Percentiles rank a stretch among this genome's conserved stretches.
Conservation (phyloP, 2,329 filamentous ascomycete genomes). For the Trichoderma sp. region DNA sequence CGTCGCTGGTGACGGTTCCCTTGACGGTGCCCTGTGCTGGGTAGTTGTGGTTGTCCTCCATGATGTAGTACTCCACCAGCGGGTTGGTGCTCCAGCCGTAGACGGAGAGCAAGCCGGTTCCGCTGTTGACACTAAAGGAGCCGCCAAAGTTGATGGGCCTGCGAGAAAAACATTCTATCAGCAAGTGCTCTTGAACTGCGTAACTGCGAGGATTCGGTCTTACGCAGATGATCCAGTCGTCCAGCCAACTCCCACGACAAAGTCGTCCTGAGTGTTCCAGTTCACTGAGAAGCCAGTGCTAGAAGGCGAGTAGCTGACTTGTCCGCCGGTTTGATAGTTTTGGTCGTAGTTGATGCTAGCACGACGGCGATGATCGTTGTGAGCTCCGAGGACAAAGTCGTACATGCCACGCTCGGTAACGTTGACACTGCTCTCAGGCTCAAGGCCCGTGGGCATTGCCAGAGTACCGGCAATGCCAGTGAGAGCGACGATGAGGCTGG, state of each 20-base stretch:
- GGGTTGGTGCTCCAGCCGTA: slow-evolving; percentile 46
- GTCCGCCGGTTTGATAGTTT: slow-evolving; percentile 31
- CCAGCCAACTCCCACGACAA: slow-evolving; percentile 32
- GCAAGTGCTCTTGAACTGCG: background rate
- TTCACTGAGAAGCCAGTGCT: slow-evolving; percentile 28
- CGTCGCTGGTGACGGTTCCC: slow-evolving; percentile 44
- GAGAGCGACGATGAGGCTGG: background rate
- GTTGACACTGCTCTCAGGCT: slow-evolving; percentile 4
- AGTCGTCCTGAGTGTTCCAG: slow-evolving; percentile 30
- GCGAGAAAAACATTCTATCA: background rate
- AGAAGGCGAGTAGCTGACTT: slow-evolving; percentile 29
- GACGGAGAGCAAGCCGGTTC: slow-evolving; percentile 43
- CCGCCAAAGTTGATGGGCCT: slow-evolving; percentile 21
- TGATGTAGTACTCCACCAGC: slow-evolving; percentile 45
- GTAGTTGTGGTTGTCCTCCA: slow-evolving; percentile 45
- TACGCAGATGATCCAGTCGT: slow-evolving; percentile 22
- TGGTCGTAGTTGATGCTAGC: slow-evolving; percentile 31
- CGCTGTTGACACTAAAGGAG: slow-evolving; percentile 31
- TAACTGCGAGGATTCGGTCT: background rate
- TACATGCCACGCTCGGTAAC: slow-evolving; percentile 17
- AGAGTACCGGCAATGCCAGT: slow-evolving; percentile 4
- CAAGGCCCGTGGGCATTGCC: slow-evolving; percentile 4
- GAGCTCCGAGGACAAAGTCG: slow-evolving; percentile 20
- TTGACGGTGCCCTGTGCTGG: slow-evolving; percentile 40
- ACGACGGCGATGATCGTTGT: slow-evolving; percentile 14